Base-by-base conservation (phyloP, 257 asterid genomes). In the Lycium ferocissimum region DNA sequence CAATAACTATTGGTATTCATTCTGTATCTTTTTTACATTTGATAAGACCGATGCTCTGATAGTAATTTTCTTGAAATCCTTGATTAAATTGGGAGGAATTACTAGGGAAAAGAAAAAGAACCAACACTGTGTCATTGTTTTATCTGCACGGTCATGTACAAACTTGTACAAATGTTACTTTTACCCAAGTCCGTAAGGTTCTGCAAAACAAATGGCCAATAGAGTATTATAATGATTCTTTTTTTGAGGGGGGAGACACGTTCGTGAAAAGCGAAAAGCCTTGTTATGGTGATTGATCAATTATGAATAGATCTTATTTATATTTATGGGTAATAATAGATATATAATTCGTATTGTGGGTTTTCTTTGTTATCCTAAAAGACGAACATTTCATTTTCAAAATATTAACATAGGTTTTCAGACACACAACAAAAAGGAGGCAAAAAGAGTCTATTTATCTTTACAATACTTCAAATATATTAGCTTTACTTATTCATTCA, bases 141-240 rank as follows among this genome's bases (percentile, higher is more conserved):
- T 22, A 49, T 75, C 45, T 49, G 81, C 81, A 75, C 22, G 45
- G 22, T 22, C 81, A 49, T 43, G 62, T 49, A 75, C 80, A 73
- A 58, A 58, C 65, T 58, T 40, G 45, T 40, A 40, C 45, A 40
- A 10, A 35, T 13, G 45, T 12, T 33, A 66, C 5, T 66, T 66
- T 62, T 65, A 65, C 18, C 45, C 6, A 26, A 26, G 45, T 33
- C 9, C 45, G 3, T 66, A 10, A 7, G 0, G 45, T 66, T 66
- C 73, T 2, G 18, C 5, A 15, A 26, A 63, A 26, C 3, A 7
- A 63, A 33, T 65, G 7, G n/a, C 2, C 72, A 65, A 63, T 26
- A 63, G 40, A 63, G 13, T 9, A 63, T 15, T 62, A 20, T n/a
- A 33, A 33, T 33, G 15, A 35, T 35, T 66, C 5, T 33, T 33